A percentile compares a stretch with the other conserved stretches of the same genome.
These are phyloP conservation scores for Rubia peregrina DNA, from an alignment of 305 asterid species.

Conservation along the genomic window DNA sequence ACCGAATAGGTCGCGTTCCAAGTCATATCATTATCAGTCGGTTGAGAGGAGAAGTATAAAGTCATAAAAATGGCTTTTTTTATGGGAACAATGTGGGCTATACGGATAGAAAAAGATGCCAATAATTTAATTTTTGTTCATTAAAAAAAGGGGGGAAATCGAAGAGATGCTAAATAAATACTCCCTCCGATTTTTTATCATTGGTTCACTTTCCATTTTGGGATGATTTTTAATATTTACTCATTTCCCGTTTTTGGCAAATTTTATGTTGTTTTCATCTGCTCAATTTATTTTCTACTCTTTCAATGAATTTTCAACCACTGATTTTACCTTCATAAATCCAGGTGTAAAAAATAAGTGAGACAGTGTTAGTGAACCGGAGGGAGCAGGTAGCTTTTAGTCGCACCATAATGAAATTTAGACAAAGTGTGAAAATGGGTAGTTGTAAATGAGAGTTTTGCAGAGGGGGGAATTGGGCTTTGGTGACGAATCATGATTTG, in stretches of 20 bases:
- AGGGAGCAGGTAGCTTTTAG: not conserved
- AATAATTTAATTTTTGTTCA: not conserved
- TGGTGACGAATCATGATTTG: conserved; percentile 12
- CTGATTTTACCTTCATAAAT: too few relatives aligned
- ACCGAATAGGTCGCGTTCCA: conserved; percentile 9
- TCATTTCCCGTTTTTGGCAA: too few relatives aligned
- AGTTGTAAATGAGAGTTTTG: not conserved
- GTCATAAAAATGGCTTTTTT: conserved; percentile 25
- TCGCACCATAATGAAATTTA: not conserved
- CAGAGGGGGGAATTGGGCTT: not conserved
- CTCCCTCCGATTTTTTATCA: too few relatives aligned
- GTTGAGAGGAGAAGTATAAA: not conserved
- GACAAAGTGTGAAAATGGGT: not conserved
- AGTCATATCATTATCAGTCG: conserved; percentile 13
- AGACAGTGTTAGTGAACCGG: too few relatives aligned
- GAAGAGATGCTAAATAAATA: conserved; percentile 13
- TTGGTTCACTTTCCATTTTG: too few relatives aligned
- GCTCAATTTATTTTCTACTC: too few relatives aligned
- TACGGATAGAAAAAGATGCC: conserved; percentile 11
- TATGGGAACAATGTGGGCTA: conserved; percentile 12
- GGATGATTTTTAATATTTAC: too few relatives aligned
- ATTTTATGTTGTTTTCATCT: too few relatives aligned
- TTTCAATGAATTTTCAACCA: too few relatives aligned
- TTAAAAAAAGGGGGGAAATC: not conserved
- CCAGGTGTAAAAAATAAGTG: too few relatives aligned